Percentiles rank a stretch among this genome's conserved stretches.
phyloP scores from a whole-genome alignment of 2,329 filamentous ascomycete genomes.

The Penicillium capsulatum region DNA sequence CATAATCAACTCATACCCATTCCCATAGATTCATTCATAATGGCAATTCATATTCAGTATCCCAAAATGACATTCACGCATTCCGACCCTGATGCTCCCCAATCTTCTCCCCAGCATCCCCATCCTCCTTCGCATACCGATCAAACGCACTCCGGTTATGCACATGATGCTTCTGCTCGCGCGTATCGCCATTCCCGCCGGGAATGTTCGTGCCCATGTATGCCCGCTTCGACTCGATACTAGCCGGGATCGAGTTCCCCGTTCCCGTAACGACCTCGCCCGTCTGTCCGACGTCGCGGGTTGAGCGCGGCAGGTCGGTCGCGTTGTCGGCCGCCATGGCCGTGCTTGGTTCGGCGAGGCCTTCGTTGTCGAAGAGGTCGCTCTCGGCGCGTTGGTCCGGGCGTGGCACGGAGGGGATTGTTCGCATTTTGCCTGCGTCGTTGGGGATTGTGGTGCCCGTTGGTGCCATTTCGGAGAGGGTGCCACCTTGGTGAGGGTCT shows the following conservation, averaged over 20 bases:
- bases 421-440: slow-evolving; percentile 44
- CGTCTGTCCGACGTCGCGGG: slow-evolving; percentile 32
- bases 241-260: slow-evolving; percentile 37
- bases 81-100: slow-evolving; percentile 30
- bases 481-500: slow-evolving; percentile 35
- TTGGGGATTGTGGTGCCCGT: slow-evolving; percentile 42
- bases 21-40: neutral
- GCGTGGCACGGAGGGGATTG: slow-evolving; percentile 48
- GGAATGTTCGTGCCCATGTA: slow-evolving; percentile 30
- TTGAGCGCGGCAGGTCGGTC: slow-evolving; percentile 44
- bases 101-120: slow-evolving; percentile 28
- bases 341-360: slow-evolving; percentile 33
- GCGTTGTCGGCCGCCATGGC: slow-evolving; percentile 48
- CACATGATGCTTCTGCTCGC: slow-evolving; percentile 39
- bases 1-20: neutral
- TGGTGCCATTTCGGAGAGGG: slow-evolving; percentile 39
- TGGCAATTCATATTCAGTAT: neutral
- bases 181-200: slow-evolving; percentile 35
- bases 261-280: slow-evolving; percentile 42
- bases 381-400: slow-evolving; percentile 44
- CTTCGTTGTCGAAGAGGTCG: slow-evolving; percentile 31
- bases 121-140: slow-evolving; percentile 36
- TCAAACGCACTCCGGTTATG: slow-evolving; percentile 38
- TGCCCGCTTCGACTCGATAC: slow-evolving; percentile 36
- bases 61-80: too few species aligned